phyloP scores from a whole-genome alignment of 495 filamentous ascomycete genomes.

The Rostrohypoxylon terebratum region DNA sequence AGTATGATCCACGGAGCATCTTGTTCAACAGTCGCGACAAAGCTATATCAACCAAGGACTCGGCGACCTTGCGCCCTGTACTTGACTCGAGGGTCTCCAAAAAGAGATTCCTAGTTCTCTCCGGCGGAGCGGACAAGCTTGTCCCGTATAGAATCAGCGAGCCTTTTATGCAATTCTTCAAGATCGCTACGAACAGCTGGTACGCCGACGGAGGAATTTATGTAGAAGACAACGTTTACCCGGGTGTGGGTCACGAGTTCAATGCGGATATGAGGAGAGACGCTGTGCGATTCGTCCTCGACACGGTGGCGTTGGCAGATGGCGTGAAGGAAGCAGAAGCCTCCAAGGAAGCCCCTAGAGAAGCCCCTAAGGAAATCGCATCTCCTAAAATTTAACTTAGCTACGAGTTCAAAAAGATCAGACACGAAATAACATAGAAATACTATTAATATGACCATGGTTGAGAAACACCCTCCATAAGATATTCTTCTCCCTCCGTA shows the following conservation, averaged over 20 bases:
- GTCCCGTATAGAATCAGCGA: slow-evolving; percentile 80
- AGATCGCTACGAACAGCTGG: slow-evolving; percentile 68
- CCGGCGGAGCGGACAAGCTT: slow-evolving; percentile 81
- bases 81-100: slow-evolving; percentile 67
- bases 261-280: slow-evolving; percentile 78
- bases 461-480: slow-evolving; percentile 49
- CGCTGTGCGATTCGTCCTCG: slow-evolving; percentile 72
- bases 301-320: slow-evolving; percentile 56
- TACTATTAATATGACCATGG: slow-evolving; percentile 49
- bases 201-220: slow-evolving; percentile 68
- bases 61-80: slow-evolving; percentile 59
- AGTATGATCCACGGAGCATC: slow-evolving; percentile 76
- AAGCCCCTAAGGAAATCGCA: background rate
- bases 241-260: slow-evolving; percentile 78
- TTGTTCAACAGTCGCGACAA: slow-evolving; percentile 63
- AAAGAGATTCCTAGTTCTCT: slow-evolving; percentile 82
- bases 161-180: slow-evolving; percentile 78
- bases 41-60: slow-evolving; percentile 19
- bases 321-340: slow-evolving; percentile 3
- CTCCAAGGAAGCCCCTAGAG: slow-evolving; percentile 9
- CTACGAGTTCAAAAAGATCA: background rate
- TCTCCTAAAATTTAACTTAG: slow-evolving; percentile 39
- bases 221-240: slow-evolving; percentile 79
- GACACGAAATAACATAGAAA: background rate
- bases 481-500: slow-evolving; percentile 48